Conservation (phyloP, 176 grass and related monocot genomes). For the Cenchrus fungigraminus region DNA sequence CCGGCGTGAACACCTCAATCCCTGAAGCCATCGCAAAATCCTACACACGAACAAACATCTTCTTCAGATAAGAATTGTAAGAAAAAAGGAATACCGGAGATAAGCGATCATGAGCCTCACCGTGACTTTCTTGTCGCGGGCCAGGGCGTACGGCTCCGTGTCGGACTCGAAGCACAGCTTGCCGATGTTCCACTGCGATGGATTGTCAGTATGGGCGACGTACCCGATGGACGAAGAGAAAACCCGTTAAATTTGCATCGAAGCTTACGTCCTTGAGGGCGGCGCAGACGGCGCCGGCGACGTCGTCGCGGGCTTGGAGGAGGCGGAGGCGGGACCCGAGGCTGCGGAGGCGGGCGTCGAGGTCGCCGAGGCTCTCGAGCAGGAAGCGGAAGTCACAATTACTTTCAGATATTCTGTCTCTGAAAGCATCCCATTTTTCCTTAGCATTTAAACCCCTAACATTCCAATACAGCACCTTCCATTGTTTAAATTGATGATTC, state of each 20-base stretch:
- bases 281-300: constrained; percentile 56
- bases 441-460: too few species aligned
- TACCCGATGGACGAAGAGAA: not conserved
- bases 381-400: constrained; percentile 59
- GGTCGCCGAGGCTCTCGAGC: constrained; percentile 82
- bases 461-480: too few species aligned
- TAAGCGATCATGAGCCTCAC: constrained; percentile 28
- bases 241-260: not conserved
- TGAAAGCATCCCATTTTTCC: not conserved
- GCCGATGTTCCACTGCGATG: constrained; percentile 82
- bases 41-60: constrained; percentile 37
- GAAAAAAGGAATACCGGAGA: not conserved
- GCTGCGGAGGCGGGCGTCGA: constrained; percentile 63
- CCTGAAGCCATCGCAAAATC: constrained; percentile 71
- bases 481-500: too few species aligned
- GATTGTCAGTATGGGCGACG: not conserved
- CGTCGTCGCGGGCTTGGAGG: constrained; percentile 66
- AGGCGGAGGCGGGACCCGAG: constrained; percentile 79
- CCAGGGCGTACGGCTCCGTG: constrained; percentile 72
- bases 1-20: constrained; percentile 70
- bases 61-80: not conserved
- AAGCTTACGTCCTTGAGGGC: constrained; percentile 74
- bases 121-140: constrained; percentile 74
- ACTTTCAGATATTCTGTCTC: not conserved
- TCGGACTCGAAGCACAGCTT: constrained; percentile 91